Evolutionary conservation across 257 asterid species (phyloP), one percentile per base, ranked within the genome.

Genomic region (Eucommia ulmoides): DNA sequence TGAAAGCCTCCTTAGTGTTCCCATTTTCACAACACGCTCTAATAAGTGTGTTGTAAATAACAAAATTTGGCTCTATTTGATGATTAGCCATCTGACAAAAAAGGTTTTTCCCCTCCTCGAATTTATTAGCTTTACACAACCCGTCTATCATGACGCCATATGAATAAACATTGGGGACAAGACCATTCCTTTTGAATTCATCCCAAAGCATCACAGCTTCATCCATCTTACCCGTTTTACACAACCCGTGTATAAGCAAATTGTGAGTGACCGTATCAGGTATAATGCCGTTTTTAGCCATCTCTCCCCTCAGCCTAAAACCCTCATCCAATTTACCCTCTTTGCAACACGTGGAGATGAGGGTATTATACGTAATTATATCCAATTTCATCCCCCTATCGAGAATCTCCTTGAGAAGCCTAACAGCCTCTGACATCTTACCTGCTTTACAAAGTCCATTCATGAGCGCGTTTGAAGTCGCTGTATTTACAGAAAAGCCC

Each of bases 391-490:
- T 55, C 52, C 77, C 75, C 41, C 38, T 49, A 24, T 53, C 67
- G 66, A 70, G 29, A 81, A 84, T 72, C 49, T 65, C 69, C 66
- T 73, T 63, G 45, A 84, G 62, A 55, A 84, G 60, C 64, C 44
- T 51, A 57, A 49, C 57, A 55, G 88, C 86, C 45, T 81, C 81
- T 26, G 66, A 72, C 71, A 72, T 24, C 9, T 70, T 71, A 53
- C 93, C 95, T 17, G 60, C 71, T 65, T 66, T 56, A 62, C 89
- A 84, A 33, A 84, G 74, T 33, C 93, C 87, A 18, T 72, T 72
- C 71, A 88, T 64, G 60, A 88, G 93, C 56, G 95, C 83, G 57
- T 84, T 88, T 57, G 80, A 79, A 63, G 95, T 77, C 47, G 75
- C 60, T 23, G 76, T 75, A 72, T 77, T 88, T 49, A 71, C 68